Evolutionary conservation across 805 yeast genomes (phyloP), one percentile per base, ranked within the genome.

Genomic region (Hanseniaspora mollemarum): DNA sequence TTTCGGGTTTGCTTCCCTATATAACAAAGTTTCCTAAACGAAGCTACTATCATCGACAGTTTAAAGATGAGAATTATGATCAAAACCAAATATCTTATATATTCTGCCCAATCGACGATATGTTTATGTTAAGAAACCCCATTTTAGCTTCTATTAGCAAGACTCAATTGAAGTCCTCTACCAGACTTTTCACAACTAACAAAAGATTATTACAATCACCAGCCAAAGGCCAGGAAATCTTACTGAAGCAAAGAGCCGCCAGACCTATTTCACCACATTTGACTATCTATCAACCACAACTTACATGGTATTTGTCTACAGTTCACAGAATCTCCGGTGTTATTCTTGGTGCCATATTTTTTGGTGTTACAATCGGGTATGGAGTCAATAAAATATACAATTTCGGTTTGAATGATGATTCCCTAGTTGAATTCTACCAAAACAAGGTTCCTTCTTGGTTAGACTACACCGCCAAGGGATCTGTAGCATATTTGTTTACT

Each of bases 211-310:
- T 53, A 22, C 46, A 50, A 29, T 72, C 80, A 13, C 73, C 76
- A 54, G 64, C 67, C 55, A 74, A 78, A 58, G 94, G 83, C 60
- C 75, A 83, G 57, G 75, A 75, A 32, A 73, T 87, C 52, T 75
- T 90, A 55, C 74, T 78, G 52, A 78, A 80, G 49, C 97, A 90
- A 73, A 80, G 98, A 68, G 76, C 73, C 57, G 76, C 78, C 70
- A 81, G 98, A 71, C 97, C 97, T 31, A 69, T 76, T 15, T 87
- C 96, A 28, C 97, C 97, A 52, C 94, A 90, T 67, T 73, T 90
- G 63, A 70, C 80, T 55, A 88, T 92, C 64, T 90, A 90, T 72
- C 75, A 88, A 71, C 94, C 94, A 40, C 96, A 92, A 71, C 64
- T 90, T 57, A 85, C 97, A 22, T 77, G 83, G 83, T 69, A 76